Percentiles rank a stretch among this genome's conserved stretches.
phyloP scores from a whole-genome alignment of 805 yeast genomes.

The Cephaloascus albidus region DNA sequence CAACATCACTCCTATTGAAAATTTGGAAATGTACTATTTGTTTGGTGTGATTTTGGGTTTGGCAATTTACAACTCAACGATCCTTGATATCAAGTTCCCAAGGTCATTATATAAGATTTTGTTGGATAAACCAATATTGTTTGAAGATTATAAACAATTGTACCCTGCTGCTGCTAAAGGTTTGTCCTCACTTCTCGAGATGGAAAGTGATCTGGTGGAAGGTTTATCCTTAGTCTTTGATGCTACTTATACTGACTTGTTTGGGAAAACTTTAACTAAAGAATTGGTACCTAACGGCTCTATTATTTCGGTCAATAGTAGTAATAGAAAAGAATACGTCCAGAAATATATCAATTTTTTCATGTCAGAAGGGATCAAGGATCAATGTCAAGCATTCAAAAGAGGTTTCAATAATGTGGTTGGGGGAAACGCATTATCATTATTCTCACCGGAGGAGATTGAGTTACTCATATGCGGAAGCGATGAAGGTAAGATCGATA shows the following conservation, averaged over 20 bases:
- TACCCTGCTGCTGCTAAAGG: conserved; percentile 60
- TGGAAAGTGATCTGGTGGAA: conserved; percentile 21
- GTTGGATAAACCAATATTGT: conserved; percentile 39
- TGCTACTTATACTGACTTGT: conserved; percentile 42
- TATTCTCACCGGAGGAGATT: conserved; percentile 77
- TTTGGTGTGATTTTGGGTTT: conserved; percentile 85
- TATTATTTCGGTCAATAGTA: conserved; percentile 40
- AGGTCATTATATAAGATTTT: conserved; percentile 67
- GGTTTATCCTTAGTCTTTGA: conserved; percentile 51
- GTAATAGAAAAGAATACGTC: conserved; percentile 54
- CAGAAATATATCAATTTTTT: conserved; percentile 53
- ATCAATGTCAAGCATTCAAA: conserved; percentile 49
- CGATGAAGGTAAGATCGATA: conserved; percentile 56
- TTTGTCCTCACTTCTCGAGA: conserved; percentile 36
- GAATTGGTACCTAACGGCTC: conserved; percentile 57
- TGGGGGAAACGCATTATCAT: conserved; percentile 70
- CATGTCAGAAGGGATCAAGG: conserved; percentile 42
- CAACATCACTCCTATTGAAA: conserved; percentile 33
- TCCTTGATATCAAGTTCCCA: conserved; percentile 75
- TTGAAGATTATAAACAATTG: conserved; percentile 59
- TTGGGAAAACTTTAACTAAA: conserved; percentile 30
- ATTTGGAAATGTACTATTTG: conserved; percentile 52
- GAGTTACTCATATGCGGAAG: conserved; percentile 73
- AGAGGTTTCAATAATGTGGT: conserved; percentile 70
- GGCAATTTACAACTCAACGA: conserved; percentile 86